Evolutionary conservation across 2,329 filamentous ascomycete species (phyloP), one percentile per base, ranked within the genome.

Genomic region (Aspergillus fijiensis): DNA sequence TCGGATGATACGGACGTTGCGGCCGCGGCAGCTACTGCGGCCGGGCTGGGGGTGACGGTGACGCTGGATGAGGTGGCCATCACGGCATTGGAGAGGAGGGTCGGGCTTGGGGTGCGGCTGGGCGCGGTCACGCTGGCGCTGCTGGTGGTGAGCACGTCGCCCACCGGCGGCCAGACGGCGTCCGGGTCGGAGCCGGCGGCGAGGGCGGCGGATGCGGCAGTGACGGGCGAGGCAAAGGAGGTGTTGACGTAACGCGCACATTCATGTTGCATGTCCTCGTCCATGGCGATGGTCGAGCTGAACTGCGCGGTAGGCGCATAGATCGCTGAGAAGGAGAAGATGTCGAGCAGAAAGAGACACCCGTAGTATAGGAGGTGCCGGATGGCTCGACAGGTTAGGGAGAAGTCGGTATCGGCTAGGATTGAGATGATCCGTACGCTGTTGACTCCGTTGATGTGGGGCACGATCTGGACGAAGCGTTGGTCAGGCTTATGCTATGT

Each of bases 301-400:
- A 99, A 89, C 42, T 90, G 88, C 0, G 87, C 83, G 0, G 91
- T 91, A 0, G 89, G 88, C 0, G 93, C 92, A 72, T 99, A 99
- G 69, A 96, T 94, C 48, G 91, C 91, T 33, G 88, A 84, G 74
- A 98, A 99, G 74, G 95, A 92, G 81, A 98, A 98, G 68, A 97
- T 90, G 77, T 99, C 95, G 11, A 98, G 85, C 56, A 98, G 85
- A 27, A 96, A 83, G 39, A 96, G 85, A 69, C 92, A 94, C 71
- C 94, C 91, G 76, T 98, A 97, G 80, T 96, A 96, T 27, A 98
- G 83, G 10, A 99, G 84, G 74, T 98, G 94, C 63, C 91, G 88
- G 59, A 98, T 85, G 7, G 92, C 93, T 55, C 92, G 89, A 70
- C 91, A 90, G 58, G 93, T 91, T 25, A 99, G 86, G 53, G 90